Conservation (phyloP, 2,329 filamentous ascomycete genomes). For the Paraconiothyrium sp. region DNA sequence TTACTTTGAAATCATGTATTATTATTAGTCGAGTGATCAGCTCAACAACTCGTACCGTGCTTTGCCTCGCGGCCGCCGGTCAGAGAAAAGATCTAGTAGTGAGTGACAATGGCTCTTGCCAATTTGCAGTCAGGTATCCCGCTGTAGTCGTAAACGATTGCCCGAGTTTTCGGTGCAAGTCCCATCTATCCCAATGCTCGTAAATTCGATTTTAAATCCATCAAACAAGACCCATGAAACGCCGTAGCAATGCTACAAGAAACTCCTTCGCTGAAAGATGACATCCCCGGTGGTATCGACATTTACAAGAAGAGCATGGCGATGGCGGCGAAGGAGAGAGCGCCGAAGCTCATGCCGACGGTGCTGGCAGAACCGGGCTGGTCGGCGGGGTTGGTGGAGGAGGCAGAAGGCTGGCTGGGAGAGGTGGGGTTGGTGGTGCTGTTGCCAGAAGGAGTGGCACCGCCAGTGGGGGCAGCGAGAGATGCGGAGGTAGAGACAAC, state of each 20-base stretch:
- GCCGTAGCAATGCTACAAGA: conserved; percentile 14
- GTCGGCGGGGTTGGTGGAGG: neutral
- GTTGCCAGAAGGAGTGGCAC: conserved; percentile 2
- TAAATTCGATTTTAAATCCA: neutral
- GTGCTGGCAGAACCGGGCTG: neutral
- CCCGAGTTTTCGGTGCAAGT: neutral
- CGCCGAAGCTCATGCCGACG: conserved; percentile 18
- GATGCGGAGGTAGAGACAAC: conserved; percentile 15
- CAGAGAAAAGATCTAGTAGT: conserved; percentile 7
- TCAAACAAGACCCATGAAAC: neutral
- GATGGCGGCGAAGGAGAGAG: conserved; percentile 13
- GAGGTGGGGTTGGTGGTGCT: conserved; percentile 15
- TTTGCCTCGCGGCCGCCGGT: conserved; percentile 2
- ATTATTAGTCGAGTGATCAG: conserved; percentile 14
- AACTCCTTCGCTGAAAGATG: conserved; percentile 1
- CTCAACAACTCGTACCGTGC: neutral
- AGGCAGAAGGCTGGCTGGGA: conserved; percentile 1
- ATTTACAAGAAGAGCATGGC: conserved; percentile 17
- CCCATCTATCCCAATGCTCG: conserved; percentile 7
- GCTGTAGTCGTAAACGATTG: conserved; percentile 12
- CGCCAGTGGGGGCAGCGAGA: conserved; percentile 10
- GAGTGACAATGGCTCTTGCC: conserved; percentile 16
- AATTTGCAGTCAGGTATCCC: conserved; percentile 15
- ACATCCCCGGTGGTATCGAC: neutral
- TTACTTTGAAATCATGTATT: conserved; percentile 12